Evolutionary conservation across 495 filamentous ascomycete genomes (phyloP).

Genomic region (Aeminium ludgeri): DNA sequence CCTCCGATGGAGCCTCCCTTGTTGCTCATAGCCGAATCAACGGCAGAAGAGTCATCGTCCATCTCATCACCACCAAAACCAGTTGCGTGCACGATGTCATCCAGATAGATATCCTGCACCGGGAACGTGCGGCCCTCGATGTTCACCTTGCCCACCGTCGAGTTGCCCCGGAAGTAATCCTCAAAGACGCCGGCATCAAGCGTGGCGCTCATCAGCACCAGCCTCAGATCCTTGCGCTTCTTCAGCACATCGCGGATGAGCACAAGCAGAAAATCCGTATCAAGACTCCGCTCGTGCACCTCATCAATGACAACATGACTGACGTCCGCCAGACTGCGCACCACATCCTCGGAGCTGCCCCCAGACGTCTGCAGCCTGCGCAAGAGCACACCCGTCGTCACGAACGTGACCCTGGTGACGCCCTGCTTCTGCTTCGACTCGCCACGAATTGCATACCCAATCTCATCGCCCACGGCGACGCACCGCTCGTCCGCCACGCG

Average conservation of each 20-base stretch:
- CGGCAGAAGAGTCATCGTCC: slow-evolving; percentile 10
- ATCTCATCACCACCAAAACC: slow-evolving; percentile 36
- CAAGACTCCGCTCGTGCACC: slow-evolving; percentile 88
- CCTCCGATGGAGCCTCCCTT: slow-evolving; percentile 6
- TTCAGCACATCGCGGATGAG: slow-evolving; percentile 71
- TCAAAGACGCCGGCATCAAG: slow-evolving; percentile 79
- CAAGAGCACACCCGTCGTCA: slow-evolving; percentile 92
- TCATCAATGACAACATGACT: slow-evolving; percentile 95
- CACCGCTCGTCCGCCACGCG: slow-evolving; percentile 87
- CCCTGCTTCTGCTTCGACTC: slow-evolving; percentile 55
- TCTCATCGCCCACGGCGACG: slow-evolving; percentile 62
- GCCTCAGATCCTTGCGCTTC: slow-evolving; percentile 63
- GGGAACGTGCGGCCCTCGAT: slow-evolving; percentile 83
- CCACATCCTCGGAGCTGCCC: slow-evolving; percentile 55
- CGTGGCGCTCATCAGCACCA: slow-evolving; percentile 96
- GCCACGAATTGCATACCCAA: slow-evolving; percentile 89
- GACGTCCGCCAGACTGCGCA: slow-evolving; percentile 66
- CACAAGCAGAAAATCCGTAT: slow-evolving; percentile 86
- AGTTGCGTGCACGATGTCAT: slow-evolving; percentile 69
- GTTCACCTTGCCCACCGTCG: slow-evolving; percentile 58
- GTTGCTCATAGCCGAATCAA: slow-evolving; percentile 10
- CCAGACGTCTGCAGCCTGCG: slow-evolving; percentile 76
- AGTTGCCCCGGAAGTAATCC: slow-evolving; percentile 53
- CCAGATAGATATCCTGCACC: slow-evolving; percentile 76
- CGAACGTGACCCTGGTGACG: slow-evolving; percentile 79